Base-by-base conservation (phyloP, 2,329 filamentous ascomycete genomes). In the Drechslerella dactyloides region DNA sequence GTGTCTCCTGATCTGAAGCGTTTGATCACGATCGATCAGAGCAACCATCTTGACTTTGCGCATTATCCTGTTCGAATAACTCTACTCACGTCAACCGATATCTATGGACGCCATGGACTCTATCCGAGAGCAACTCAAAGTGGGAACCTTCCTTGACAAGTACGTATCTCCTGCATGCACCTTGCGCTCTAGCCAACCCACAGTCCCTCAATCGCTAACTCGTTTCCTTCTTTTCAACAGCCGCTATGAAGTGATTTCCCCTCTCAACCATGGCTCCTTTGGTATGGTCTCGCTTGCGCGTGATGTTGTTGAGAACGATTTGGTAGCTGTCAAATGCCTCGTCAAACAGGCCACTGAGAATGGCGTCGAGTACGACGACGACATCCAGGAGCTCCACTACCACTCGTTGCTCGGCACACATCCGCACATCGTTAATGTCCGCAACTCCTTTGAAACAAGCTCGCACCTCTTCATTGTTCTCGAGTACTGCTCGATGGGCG, bases 191-290 rank as follows among this genome's bases (percentile, higher is more conserved):
- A 21, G 44, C n/a, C 17, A 19, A 30, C 23, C 13, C 52, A 13
- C 27, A 10, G 40, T n/a, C n/a, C n/a, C n/a, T n/a, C n/a, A n/a
- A 24, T 40, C 48, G 59, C 51, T 59, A 21, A 48, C 40, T 44
- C n/a, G n/a, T n/a, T n/a, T n/a, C n/a, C n/a, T 48, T 2, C 15
- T 5, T 54, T 8, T 73, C 42, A 42, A 63, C n/a, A 76, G 75
- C 61, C 93, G 94, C 76, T 99, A 94, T 81, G 85, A 90, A 82
- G 96, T 93, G 64, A 85, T 97, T 78, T 90, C 93, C 76, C 93
- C 94, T 66, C 89, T 99, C 82, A 99, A 99, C 80, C 92, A 97
- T 85, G 94, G 94, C 77, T 97, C 94, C 63, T 99, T 97, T 79
- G 94, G 94, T 79, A 96, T 97, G 91, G 94, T 99, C 77, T 97